A percentile compares a stretch with the other conserved stretches of the same genome.
These are phyloP conservation scores for Calonectria pseudoreteaudii DNA, from an alignment of 2,329 filamentous ascomycete genomes.

Conservation along the genomic window DNA sequence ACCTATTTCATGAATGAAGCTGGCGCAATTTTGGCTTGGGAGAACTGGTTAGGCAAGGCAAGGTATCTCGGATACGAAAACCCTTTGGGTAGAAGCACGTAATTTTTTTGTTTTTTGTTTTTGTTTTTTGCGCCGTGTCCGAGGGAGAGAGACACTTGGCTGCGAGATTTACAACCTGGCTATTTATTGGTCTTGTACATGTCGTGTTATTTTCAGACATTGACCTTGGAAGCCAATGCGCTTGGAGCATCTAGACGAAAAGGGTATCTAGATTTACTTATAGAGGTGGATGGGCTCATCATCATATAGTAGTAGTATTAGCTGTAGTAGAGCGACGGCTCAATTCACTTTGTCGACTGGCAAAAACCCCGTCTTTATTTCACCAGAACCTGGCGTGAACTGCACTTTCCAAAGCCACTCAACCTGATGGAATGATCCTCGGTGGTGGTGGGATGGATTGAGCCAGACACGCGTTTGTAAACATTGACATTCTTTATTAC, in stretches of 20 bases:
- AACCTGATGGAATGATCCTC: too few relatives aligned
- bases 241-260: neutral
- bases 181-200: neutral
- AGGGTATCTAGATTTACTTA: neutral
- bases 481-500: too few relatives aligned
- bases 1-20: neutral
- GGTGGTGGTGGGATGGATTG: too few relatives aligned
- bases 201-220: neutral
- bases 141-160: neutral
- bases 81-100: neutral
- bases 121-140: neutral
- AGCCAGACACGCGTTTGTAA: too few relatives aligned
- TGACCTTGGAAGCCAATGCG: neutral
- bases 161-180: neutral
- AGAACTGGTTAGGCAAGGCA: slow-evolving; percentile 2
- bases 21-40: slow-evolving; percentile 1
- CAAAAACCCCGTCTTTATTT: neutral
- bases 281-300: neutral
- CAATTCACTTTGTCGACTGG: neutral
- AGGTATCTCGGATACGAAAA: neutral
- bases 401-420: too few relatives aligned
- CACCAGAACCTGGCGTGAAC: too few relatives aligned
- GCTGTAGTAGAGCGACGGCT: neutral
- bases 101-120: neutral
- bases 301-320: neutral